A percentile compares a stretch with the other conserved stretches of the same genome.
Evolutionary conservation across 768 basidiomycete species (phyloP).

Genomic region (Leccinellum luteum): DNA sequence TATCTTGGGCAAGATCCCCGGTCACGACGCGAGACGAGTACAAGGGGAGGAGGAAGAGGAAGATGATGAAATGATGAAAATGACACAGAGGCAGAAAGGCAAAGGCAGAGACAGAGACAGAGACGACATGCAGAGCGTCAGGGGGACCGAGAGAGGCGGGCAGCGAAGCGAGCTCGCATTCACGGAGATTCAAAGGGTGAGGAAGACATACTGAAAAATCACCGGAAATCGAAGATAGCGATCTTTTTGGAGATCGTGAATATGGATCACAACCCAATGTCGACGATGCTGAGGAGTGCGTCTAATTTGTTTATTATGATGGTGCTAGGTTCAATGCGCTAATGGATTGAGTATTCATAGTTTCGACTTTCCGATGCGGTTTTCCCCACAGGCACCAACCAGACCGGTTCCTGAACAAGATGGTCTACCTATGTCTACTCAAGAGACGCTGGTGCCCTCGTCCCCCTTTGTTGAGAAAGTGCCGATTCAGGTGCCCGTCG

Average conservation of each 20-base stretch:
- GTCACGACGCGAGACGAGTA: slow-evolving; percentile 8
- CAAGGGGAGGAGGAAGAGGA: slow-evolving; percentile 15
- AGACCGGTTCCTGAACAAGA: not conserved
- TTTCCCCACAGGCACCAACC: not conserved
- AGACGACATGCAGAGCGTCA: slow-evolving; percentile 2
- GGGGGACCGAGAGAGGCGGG: too few relatives aligned
- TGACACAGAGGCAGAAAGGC: too few relatives aligned
- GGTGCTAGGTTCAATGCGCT: not conserved
- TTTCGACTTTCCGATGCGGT: not conserved
- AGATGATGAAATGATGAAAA: too few relatives aligned
- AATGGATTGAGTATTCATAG: slow-evolving; percentile 4
- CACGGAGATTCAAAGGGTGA: not conserved
- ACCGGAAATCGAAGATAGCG: slow-evolving; percentile 12
- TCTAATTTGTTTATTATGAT: not conserved
- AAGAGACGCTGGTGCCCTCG: slow-evolving; percentile 26
- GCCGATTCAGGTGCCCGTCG: not conserved
- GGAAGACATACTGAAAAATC: not conserved
- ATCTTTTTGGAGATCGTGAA: slow-evolving; percentile 23
- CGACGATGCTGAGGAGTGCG: slow-evolving; percentile 12
- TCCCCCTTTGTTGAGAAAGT: slow-evolving; percentile 8
- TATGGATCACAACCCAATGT: not conserved
- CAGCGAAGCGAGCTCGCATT: too few relatives aligned
- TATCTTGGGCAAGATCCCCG: slow-evolving; percentile 26
- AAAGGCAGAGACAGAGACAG: slow-evolving; percentile 1
- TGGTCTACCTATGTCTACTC: slow-evolving; percentile 19